Evolutionary conservation across 139 green algal species (phyloP), one percentile per base, ranked within the genome.

Genomic region (Haematococcus lacustris): DNA sequence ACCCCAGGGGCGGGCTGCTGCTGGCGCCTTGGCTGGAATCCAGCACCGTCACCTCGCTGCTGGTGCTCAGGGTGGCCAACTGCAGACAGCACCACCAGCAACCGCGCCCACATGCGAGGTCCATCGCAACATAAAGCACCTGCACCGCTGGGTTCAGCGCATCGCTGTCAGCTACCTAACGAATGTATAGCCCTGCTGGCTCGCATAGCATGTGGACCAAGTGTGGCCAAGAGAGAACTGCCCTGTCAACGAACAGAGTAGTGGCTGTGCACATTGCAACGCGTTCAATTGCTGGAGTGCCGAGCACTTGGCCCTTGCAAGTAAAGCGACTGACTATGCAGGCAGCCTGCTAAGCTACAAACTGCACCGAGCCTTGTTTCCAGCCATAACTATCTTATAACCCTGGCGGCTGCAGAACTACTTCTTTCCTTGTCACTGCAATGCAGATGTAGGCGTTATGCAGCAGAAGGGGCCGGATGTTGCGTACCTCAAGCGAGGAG

Each of bases 1-100:
- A 97, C 41, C 91, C 91, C 6, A 35, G 26, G 1, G 91, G 91
- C 3, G 85, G 70, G 6, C 13, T 30, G 13, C n/a, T n/a, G n/a
- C n/a, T n/a, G n/a, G n/a, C n/a, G n/a, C n/a, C n/a, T n/a, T n/a
- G 47, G 13, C 21, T 13, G 47, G 21, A 57, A 57, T n/a, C n/a
- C n/a, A 64, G 23, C 53, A 64, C 53, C 53, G 21, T 30, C 53
- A 64, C 26, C 21, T 64, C 53, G 35, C 66, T 82, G 47, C 69
- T 85, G 38, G 51, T 71, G 21, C 70, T 83, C n/a, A 97, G 76
- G 5, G 85, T 91, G 2, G 75, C 78, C 26, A 93, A 76, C 35
- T 69, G 57, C 37, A 68, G 21, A 60, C 38, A 60, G 4, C 41
- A 37, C 6, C 21, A 26, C 30, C 25, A 28, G 25, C 25, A 47